Base-by-base conservation (phyloP, 108 stramenopile species). In the Chaetoceros muelleri region DNA sequence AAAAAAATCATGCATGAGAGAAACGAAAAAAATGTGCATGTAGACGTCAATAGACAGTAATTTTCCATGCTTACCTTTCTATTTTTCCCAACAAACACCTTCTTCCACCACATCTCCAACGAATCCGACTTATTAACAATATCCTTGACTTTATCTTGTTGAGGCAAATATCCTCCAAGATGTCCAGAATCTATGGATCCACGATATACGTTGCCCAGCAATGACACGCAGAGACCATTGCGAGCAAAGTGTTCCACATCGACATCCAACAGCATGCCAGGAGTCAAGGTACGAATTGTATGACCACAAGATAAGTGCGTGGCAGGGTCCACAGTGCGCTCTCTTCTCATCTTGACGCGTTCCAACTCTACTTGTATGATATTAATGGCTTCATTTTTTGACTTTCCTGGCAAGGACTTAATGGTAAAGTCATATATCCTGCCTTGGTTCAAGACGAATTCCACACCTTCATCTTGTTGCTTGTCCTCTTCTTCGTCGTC, bases 201-300 rank as follows among this genome's bases (percentile, higher is more conserved):
- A 25, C 85, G 76, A 74, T 85, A 93, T 21, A 85, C 62, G 23
- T 74, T 73, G 16, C 65, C 68, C 24, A 79, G 68, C 59, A 93
- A 85, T 3, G 64, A 66, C 22, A 93, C 80, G 54, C 85, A 82
- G 2, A 89, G 60, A 31, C 92, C 92, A 68, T 93, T 93, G 26
- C 71, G 76, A 44, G 85, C 85, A 24, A 79, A 46, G 0, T 74
- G 71, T 57, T 89, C 87, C 0, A 93, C 76, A 24, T 69, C 70
- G 28, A 67, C 76, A 31, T 76, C 61, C 8, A 82, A 71, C 30
- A 89, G 51, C 79, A 72, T 75, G 1, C 87, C 87, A 16, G 92
- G 85, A 46, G 55, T 56, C 2, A 93, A 45, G 10, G 75, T 66
- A 1, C 64, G 53, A 10, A 89, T 45, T 0, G 75, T 60, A 17